These are phyloP conservation scores for Fusarium tricinctum DNA, from an alignment of 2,329 filamentous ascomycete genomes.

Conservation along the genomic window DNA sequence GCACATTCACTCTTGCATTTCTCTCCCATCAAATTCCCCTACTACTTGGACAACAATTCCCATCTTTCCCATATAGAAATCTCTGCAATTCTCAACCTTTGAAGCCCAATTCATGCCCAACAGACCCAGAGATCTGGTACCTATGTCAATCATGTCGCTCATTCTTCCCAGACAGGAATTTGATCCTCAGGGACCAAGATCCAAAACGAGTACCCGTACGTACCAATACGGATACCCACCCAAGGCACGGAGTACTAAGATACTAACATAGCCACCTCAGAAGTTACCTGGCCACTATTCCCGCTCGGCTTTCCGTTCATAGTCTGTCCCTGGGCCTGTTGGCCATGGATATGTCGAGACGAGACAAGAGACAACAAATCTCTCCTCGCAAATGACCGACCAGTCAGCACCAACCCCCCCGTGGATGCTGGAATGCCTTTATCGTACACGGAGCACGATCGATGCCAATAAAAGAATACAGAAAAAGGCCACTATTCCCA, in stretches of 20 bases:
- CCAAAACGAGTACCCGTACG: neutral
- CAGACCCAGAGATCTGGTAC: constrained; percentile 37
- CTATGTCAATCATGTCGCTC: constrained; percentile 22
- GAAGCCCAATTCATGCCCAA: constrained; percentile 37
- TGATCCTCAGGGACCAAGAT: constrained; percentile 32
- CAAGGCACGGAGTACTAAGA: neutral
- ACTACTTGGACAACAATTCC: neutral
- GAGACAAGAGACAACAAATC: constrained; percentile 37
- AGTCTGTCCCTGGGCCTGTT: neutral
- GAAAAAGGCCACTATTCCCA: constrained; percentile 9
- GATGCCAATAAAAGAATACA: neutral
- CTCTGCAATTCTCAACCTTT: neutral
- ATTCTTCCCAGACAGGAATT: constrained; percentile 34
- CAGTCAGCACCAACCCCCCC: neutral
- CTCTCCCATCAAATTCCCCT: neutral
- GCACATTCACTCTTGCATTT: constrained; percentile 4
- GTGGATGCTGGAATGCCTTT: neutral
- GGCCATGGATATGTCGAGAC: neutral
- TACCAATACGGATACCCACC: neutral
- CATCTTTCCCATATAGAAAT: constrained; percentile 2
- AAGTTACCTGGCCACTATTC: constrained; percentile 13
- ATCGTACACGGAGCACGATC: neutral
- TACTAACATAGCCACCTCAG: neutral
- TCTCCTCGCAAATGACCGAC: constrained; percentile 18
- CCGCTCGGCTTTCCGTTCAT: neutral